These are phyloP conservation scores for Barnettozyma hawaiiensis DNA, from an alignment of 1,139 yeast species.

Conservation along the genomic window DNA sequence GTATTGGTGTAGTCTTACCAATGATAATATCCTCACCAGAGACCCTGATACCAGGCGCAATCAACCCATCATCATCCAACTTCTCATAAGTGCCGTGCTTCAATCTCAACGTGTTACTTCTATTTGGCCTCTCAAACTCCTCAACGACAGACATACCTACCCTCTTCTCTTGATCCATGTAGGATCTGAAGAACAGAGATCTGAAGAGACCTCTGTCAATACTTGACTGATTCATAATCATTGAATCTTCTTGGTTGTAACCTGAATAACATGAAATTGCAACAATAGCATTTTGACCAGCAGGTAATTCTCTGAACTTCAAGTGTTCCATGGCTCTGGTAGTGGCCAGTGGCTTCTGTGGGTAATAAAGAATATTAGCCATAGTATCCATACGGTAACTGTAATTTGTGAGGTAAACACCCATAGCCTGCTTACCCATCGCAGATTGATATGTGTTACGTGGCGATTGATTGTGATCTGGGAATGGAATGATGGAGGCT, in stretches of 20 bases:
- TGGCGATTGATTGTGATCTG: conserved; percentile 98
- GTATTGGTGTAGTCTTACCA: conserved; percentile 97
- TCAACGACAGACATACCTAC: conserved; percentile 98
- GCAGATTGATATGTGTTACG: conserved; percentile 99
- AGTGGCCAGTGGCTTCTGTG: conserved; percentile 98
- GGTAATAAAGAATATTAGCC: conserved; percentile 96
- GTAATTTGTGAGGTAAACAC: conserved; percentile 95
- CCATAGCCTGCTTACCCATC: conserved; percentile 99
- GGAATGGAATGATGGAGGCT: conserved; percentile 98
- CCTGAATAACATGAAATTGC: conserved; percentile 98
- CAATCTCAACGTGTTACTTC: conserved; percentile 89
- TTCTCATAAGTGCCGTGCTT: conserved; percentile 98
- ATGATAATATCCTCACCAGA: conserved; percentile 98
- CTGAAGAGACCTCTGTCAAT: conserved; percentile 96
- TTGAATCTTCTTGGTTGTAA: conserved; percentile 99
- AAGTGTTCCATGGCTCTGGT: conserved; percentile 98
- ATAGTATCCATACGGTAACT: conserved; percentile 98
- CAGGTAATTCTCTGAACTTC: conserved; percentile 96
- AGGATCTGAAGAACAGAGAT: conserved; percentile 91
- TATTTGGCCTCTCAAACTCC: conserved; percentile 91
- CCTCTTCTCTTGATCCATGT: conserved; percentile 97
- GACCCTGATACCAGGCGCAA: conserved; percentile 97
- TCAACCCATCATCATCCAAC: conserved; percentile 95
- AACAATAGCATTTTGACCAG: conserved; percentile 98
- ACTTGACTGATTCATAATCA: conserved; percentile 98